Evolutionary conservation across 257 asterid species (phyloP).

Genomic region (Ballota nigra): DNA sequence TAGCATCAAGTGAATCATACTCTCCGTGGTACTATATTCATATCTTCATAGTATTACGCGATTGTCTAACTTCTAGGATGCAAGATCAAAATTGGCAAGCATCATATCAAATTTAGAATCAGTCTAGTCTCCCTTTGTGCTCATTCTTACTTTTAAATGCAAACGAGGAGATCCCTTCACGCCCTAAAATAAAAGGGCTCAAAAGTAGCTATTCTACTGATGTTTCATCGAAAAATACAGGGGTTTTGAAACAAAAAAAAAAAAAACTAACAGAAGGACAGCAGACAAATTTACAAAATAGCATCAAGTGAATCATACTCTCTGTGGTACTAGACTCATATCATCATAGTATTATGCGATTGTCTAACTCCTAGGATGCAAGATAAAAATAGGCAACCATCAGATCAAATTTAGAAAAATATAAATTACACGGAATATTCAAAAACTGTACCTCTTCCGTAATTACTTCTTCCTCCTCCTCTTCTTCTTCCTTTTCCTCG

Average conservation of each 20-base stretch:
- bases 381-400: not conserved
- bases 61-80: not conserved
- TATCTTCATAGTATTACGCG: not conserved
- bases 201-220: too few species aligned
- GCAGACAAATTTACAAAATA: not conserved
- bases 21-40: not conserved
- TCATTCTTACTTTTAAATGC: too few species aligned
- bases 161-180: too few species aligned
- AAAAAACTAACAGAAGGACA: not conserved
- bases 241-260: too few species aligned
- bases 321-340: too few species aligned
- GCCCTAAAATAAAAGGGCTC: too few species aligned
- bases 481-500: conserved; percentile 57
- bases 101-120: too few species aligned
- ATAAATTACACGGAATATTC: conserved; percentile 9
- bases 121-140: too few species aligned
- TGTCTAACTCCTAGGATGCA: not conserved
- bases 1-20: not conserved
- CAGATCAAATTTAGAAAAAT: not conserved
- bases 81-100: not conserved
- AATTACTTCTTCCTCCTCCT: conserved; percentile 60
- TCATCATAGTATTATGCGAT: not conserved
- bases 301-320: not conserved
- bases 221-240: too few species aligned
- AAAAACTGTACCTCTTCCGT: conserved; percentile 64